Conservation (phyloP, 2,329 filamentous ascomycete species). For the Aspergillus transmontanensis region DNA sequence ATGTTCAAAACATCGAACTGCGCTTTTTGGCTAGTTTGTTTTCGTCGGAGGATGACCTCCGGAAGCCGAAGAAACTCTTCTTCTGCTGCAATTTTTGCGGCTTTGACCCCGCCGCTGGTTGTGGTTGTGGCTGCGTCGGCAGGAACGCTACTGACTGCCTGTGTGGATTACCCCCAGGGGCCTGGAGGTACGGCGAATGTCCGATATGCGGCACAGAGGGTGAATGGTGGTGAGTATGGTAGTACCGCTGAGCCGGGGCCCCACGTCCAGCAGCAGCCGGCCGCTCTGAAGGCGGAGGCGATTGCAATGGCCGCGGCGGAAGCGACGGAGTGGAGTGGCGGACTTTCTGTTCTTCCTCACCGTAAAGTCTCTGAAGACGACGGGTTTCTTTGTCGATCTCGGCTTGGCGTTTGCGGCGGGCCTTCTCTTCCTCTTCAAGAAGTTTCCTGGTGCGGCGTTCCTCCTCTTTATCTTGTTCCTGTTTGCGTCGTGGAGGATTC, state of each 20-base stretch:
- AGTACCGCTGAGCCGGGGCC: constrained; percentile 14
- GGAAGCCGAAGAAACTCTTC: constrained; percentile 50
- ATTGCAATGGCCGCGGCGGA: constrained; percentile 23
- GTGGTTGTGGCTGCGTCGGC: constrained; percentile 13
- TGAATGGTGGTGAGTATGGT: constrained; percentile 18
- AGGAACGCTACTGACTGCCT: constrained; percentile 12
- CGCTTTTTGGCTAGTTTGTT: constrained; percentile 47
- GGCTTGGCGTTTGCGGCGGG: constrained; percentile 48
- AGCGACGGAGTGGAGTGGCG: constrained; percentile 28
- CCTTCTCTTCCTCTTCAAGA: constrained; percentile 56
- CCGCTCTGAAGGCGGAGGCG: constrained; percentile 19
- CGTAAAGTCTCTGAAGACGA: constrained; percentile 64
- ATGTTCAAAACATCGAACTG: constrained; percentile 48
- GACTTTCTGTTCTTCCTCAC: constrained; percentile 43
- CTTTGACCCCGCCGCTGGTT: constrained; percentile 3
- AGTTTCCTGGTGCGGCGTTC: constrained; percentile 55
- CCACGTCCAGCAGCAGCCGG: constrained; percentile 13
- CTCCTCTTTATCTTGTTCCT: constrained; percentile 53
- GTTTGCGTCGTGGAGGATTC: constrained; percentile 25
- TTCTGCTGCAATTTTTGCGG: constrained; percentile 34
- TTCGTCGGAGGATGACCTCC: constrained; percentile 37
- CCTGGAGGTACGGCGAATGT: constrained; percentile 2
- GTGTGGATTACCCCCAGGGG: neutral
- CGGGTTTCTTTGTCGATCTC: constrained; percentile 77
- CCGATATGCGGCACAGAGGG: constrained; percentile 13